A percentile compares a stretch with the other conserved stretches of the same genome.
phyloP scores from a whole-genome alignment of 805 yeast species.

The Yamadazyma tumulicola region DNA sequence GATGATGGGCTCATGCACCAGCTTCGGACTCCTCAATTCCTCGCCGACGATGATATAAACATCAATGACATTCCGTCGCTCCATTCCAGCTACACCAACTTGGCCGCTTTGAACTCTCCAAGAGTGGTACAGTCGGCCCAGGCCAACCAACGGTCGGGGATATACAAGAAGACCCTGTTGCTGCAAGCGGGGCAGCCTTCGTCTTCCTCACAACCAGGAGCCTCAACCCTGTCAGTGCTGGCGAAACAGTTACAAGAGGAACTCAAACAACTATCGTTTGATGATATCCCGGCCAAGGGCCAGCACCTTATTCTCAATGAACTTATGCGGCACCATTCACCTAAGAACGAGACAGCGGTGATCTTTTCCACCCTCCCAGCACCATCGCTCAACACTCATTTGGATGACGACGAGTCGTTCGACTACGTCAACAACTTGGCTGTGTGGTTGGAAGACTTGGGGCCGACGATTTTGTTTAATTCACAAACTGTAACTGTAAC shows the following conservation, averaged over 20 bases:
- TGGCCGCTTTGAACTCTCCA: constrained; percentile 7
- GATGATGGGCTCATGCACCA: constrained; percentile 34
- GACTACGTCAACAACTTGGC: constrained; percentile 76
- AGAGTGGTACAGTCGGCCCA: constrained; percentile 2
- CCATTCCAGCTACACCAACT: constrained; percentile 11
- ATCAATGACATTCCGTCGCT: constrained; percentile 12
- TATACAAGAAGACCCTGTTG: constrained; percentile 3
- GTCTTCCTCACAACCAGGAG: constrained; percentile 1
- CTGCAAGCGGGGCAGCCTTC: neutral
- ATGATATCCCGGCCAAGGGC: constrained; percentile 86
- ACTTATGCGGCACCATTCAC: constrained; percentile 66
- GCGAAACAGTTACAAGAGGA: constrained; percentile 37
- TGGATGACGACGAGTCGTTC: constrained; percentile 60
- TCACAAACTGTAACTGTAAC: constrained; percentile 96
- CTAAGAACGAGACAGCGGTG: constrained; percentile 53
- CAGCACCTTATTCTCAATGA: constrained; percentile 89
- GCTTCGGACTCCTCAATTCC: constrained; percentile 31
- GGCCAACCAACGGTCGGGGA: constrained; percentile 5
- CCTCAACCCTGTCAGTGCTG: constrained; percentile 16
- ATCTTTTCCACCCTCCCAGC: constrained; percentile 89
- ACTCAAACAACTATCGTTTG: constrained; percentile 50
- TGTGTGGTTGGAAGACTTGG: constrained; percentile 76
- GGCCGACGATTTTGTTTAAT: constrained; percentile 79
- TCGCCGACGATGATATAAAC: constrained; percentile 22
- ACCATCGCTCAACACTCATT: constrained; percentile 80